A percentile compares a stretch with the other conserved stretches of the same genome.
Evolutionary conservation across 129 eudicot species (phyloP).

Genomic region (Ambrosia artemisiifolia): DNA sequence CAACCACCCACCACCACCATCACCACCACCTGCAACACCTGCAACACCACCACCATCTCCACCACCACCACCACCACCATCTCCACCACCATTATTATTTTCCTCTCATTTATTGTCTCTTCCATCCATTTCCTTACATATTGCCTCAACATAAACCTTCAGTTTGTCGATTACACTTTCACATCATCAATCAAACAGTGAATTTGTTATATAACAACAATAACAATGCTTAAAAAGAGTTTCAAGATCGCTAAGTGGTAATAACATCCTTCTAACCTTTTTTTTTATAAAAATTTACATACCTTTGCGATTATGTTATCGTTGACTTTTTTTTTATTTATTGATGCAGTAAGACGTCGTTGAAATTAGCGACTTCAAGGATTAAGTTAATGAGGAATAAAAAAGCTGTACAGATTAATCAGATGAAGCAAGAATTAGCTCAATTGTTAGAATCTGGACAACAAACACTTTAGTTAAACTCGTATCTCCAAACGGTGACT

Average conservation of each 20-base stretch:
- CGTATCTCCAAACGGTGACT: slow-evolving; percentile 87
- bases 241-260: slow-evolving; percentile 36
- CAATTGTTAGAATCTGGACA: slow-evolving; percentile 73
- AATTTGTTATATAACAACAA: not conserved
- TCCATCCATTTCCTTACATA: slow-evolving; percentile 4
- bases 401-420: slow-evolving; percentile 60
- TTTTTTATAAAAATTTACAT: not conserved
- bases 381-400: slow-evolving; percentile 79
- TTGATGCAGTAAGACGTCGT: slow-evolving; percentile 76
- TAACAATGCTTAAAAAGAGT: slow-evolving; percentile 31
- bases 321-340: slow-evolving; percentile 31
- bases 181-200: slow-evolving; percentile 20
- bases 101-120: not conserved
- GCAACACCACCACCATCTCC: too few relatives aligned
- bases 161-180: not conserved
- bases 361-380: slow-evolving; percentile 68
- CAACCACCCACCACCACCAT: too few relatives aligned
- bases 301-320: slow-evolving; percentile 4
- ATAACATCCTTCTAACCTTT: not conserved
- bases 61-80: too few relatives aligned
- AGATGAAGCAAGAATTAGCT: slow-evolving; percentile 78
- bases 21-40: too few relatives aligned
- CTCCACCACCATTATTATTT: not conserved
- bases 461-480: slow-evolving; percentile 85
- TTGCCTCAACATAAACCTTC: not conserved